phyloP scores from a whole-genome alignment of 2,329 filamentous ascomycete species.

The Dendryphion nanum region DNA sequence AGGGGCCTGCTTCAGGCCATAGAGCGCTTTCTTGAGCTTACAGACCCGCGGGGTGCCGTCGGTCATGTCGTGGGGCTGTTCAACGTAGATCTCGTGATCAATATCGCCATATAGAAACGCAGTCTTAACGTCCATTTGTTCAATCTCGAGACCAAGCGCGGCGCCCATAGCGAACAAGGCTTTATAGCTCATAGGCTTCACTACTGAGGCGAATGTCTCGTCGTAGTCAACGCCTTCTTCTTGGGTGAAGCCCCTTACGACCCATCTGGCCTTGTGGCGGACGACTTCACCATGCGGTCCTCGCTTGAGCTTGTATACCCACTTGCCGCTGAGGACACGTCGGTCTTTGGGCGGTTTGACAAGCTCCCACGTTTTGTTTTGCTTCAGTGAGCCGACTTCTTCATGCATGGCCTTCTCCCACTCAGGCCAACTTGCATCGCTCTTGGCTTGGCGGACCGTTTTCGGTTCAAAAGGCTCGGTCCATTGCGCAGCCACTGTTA shows the following conservation, averaged over 20 bases:
- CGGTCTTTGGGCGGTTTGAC: constrained; percentile 1
- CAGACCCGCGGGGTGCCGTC: constrained; percentile 9
- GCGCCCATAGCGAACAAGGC: constrained; percentile 22
- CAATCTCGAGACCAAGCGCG: constrained; percentile 16
- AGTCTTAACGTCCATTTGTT: constrained; percentile 34
- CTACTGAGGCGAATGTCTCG: constrained; percentile 25
- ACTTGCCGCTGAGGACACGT: constrained; percentile 12
- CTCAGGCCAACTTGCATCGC: constrained; percentile 7
- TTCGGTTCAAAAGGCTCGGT: constrained; percentile 10
- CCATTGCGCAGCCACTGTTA: constrained; percentile 8
- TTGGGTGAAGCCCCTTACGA: constrained; percentile 25
- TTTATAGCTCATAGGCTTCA: constrained; percentile 22
- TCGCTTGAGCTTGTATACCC: constrained; percentile 22
- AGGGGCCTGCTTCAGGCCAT: constrained; percentile 30
- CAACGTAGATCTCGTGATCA: constrained; percentile 24
- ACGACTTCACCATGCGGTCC: constrained; percentile 14
- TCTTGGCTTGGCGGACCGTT: constrained; percentile 8
- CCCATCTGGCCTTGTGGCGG: constrained; percentile 23
- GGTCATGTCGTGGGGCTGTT: constrained; percentile 13
- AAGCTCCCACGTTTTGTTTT: constrained; percentile 15
- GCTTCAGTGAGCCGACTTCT: constrained; percentile 8
- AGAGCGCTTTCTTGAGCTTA: constrained; percentile 24
- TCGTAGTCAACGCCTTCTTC: constrained; percentile 24
- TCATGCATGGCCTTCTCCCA: constrained; percentile 13
- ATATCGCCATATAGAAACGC: constrained; percentile 31